Percentiles rank a stretch among this genome's conserved stretches.
Evolutionary conservation across 169 alveolate genomes (phyloP).

Genomic region (Miamiensis avidus): DNA sequence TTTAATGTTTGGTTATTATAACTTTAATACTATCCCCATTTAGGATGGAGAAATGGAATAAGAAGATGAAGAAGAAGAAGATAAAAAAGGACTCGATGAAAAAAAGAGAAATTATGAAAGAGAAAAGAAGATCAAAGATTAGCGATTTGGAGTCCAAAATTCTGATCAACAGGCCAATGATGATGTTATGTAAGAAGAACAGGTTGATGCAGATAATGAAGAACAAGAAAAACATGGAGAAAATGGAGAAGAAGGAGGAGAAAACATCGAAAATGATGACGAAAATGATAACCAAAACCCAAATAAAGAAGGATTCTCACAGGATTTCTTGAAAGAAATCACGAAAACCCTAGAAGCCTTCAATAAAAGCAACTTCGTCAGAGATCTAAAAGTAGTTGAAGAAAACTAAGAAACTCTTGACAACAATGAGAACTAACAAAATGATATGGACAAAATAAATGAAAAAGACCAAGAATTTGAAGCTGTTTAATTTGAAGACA

Average conservation of each 20-base stretch:
- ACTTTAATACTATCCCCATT: too few species aligned
- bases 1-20: slow-evolving; percentile 65
- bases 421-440: slow-evolving; percentile 23
- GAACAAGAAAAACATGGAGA: slow-evolving; percentile 61
- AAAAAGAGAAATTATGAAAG: slow-evolving; percentile 48
- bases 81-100: background rate
- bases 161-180: slow-evolving; percentile 70
- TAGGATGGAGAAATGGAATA: slow-evolving; percentile 72
- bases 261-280: slow-evolving; percentile 52
- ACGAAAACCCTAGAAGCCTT: slow-evolving; percentile 2
- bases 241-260: slow-evolving; percentile 52
- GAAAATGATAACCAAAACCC: slow-evolving; percentile 52
- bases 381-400: slow-evolving; percentile 37
- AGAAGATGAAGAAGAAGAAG: slow-evolving; percentile 69
- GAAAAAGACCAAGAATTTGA: slow-evolving; percentile 29
- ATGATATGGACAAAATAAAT: slow-evolving; percentile 19
- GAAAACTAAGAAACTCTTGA: slow-evolving; percentile 63
- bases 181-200: slow-evolving; percentile 66
- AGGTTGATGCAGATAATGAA: slow-evolving; percentile 61
- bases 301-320: slow-evolving; percentile 21
- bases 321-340: slow-evolving; percentile 23
- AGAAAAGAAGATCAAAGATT: slow-evolving; percentile 58
- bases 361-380: slow-evolving; percentile 35
- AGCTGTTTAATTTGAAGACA: slow-evolving; percentile 44
- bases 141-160: slow-evolving; percentile 61